phyloP scores from a whole-genome alignment of 306 rosid genomes.

The Lagenaria siceraria region DNA sequence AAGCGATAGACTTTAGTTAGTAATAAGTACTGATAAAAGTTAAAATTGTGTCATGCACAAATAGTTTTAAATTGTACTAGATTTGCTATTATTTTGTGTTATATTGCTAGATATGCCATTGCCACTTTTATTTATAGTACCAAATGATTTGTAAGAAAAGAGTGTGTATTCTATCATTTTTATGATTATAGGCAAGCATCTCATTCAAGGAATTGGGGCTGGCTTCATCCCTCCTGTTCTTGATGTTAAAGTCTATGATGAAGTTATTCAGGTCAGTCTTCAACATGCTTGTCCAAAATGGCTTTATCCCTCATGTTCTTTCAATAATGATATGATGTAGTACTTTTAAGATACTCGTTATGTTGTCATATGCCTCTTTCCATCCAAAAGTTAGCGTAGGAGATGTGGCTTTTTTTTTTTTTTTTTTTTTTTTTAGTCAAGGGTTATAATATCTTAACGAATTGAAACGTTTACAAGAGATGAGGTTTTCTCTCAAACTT shows the following conservation, averaged over 20 bases:
- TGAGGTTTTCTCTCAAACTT: not conserved
- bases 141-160: not conserved
- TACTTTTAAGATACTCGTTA: not conserved
- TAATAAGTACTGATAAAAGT: too few relatives aligned
- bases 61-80: too few relatives aligned
- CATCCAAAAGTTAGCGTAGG: not conserved
- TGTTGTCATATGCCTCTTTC: not conserved
- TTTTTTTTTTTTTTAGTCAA: not conserved
- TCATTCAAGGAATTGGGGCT: slow-evolving; percentile 69
- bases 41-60: too few relatives aligned
- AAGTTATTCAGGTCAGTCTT: slow-evolving; percentile 45
- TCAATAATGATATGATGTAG: not conserved
- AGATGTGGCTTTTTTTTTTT: too few relatives aligned
- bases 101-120: too few relatives aligned
- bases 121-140: not conserved
- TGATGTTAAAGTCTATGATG: slow-evolving; percentile 47
- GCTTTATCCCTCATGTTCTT: too few relatives aligned
- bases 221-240: slow-evolving; percentile 43
- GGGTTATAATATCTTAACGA: not conserved
- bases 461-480: not conserved
- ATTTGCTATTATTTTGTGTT: too few relatives aligned
- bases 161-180: not conserved
- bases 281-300: not conserved
- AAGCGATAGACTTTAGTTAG: too few relatives aligned
- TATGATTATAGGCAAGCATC: slow-evolving; percentile 43